phyloP scores from a whole-genome alignment of 1,139 yeast genomes.

The Yamadazyma jaroonii region DNA sequence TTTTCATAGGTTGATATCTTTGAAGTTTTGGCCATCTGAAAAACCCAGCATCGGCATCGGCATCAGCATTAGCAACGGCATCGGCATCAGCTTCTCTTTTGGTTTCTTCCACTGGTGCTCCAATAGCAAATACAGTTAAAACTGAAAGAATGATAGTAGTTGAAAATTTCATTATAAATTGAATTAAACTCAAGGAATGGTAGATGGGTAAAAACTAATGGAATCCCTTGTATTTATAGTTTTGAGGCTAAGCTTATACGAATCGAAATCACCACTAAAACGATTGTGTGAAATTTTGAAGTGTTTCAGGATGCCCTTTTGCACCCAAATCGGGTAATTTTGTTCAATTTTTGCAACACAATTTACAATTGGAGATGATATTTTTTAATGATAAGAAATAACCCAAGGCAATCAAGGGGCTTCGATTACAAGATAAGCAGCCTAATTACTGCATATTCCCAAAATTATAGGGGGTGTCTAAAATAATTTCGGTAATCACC shows the following conservation, averaged over 20 bases:
- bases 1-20: conserved; percentile 13
- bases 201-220: neutral
- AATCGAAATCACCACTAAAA: too few species aligned
- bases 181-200: neutral
- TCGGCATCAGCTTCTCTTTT: conserved; percentile 10
- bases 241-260: neutral
- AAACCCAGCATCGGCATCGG: conserved; percentile 5
- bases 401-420: too few species aligned
- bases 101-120: conserved; percentile 14
- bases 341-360: neutral
- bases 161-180: conserved; percentile 13
- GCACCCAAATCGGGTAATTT: conserved; percentile 4
- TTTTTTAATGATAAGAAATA: neutral
- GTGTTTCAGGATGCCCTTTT: conserved; percentile 1
- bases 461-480: too few species aligned
- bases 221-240: neutral
- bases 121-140: conserved; percentile 9
- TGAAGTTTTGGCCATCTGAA: conserved; percentile 10
- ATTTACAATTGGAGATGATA: neutral
- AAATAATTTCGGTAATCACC: too few species aligned
- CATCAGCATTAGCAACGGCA: conserved; percentile 6
- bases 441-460: too few species aligned
- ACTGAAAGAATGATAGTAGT: conserved; percentile 12
- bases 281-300: too few species aligned
- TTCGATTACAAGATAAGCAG: too few species aligned